Evolutionary conservation across 306 rosid species (phyloP).

Genomic region (Vigna radiata): DNA sequence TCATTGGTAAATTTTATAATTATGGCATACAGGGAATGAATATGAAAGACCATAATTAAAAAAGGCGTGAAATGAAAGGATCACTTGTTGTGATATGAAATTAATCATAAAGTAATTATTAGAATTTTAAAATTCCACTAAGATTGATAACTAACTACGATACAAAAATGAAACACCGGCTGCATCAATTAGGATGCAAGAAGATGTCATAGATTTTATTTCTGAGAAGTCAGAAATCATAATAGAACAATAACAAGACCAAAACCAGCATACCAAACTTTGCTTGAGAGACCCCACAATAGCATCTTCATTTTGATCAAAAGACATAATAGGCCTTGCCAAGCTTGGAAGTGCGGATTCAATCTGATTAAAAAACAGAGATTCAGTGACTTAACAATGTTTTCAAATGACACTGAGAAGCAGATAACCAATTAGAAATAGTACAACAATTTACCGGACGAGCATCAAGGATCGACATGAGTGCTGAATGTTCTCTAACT

Average conservation of each 20-base stretch:
- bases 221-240: conserved; percentile 25
- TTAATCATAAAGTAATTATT: neutral
- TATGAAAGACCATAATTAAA: neutral
- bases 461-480: conserved; percentile 89
- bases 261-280: conserved; percentile 73
- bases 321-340: conserved; percentile 98
- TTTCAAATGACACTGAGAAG: conserved; percentile 30
- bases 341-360: conserved; percentile 96
- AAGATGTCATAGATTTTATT: conserved; percentile 25
- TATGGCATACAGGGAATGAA: neutral
- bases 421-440: conserved; percentile 21
- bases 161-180: neutral
- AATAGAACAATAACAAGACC: conserved; percentile 34
- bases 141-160: neutral
- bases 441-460: conserved; percentile 72
- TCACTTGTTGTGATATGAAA: conserved; percentile 5
- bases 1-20: conserved; percentile 17
- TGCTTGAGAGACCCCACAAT: conserved; percentile 90
- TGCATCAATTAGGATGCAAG: conserved; percentile 19
- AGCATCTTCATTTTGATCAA: conserved; percentile 99
- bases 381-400: conserved; percentile 33
- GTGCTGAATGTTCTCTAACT: conserved; percentile 79
- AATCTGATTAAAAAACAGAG: conserved; percentile 61
- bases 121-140: neutral
- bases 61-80: neutral